Evolutionary conservation across 805 yeast genomes (phyloP).

Genomic region (Starmerella etchellsii): DNA sequence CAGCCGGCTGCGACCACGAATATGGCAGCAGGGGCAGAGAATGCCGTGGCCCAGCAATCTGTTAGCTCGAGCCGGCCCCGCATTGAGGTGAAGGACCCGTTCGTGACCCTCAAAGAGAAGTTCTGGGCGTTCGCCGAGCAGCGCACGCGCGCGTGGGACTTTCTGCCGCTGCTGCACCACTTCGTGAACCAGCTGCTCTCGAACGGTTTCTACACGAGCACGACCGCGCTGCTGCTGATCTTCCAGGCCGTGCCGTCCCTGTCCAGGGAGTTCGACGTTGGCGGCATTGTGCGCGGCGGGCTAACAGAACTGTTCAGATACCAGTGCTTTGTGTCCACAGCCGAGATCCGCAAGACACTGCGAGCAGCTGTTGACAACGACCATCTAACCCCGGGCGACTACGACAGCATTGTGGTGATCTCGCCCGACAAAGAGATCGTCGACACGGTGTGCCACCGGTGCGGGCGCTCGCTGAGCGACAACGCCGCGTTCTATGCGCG

Average conservation of each 20-base stretch:
- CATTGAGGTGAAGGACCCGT: slow-evolving; percentile 2
- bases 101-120: slow-evolving; percentile 6
- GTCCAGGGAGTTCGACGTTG: slow-evolving; percentile 4
- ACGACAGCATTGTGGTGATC: background rate
- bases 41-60: no score
- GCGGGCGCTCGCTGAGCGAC: slow-evolving; percentile 26
- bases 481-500: slow-evolving; percentile 21
- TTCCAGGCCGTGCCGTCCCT: slow-evolving; percentile 14
- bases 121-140: slow-evolving; percentile 5
- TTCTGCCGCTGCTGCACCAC: slow-evolving; percentile 14
- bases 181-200: slow-evolving; percentile 6
- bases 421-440: slow-evolving; percentile 23
- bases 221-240: slow-evolving; percentile 15
- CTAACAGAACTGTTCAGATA: slow-evolving; percentile 11
- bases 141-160: slow-evolving; percentile 16
- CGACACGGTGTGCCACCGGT: slow-evolving; percentile 35
- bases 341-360: slow-evolving; percentile 22
- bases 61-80: no score
- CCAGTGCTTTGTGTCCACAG: slow-evolving; percentile 39
- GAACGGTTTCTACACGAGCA: slow-evolving; percentile 12
- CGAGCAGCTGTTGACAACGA: slow-evolving; percentile 1
- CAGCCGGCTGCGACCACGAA: no score
- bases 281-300: slow-evolving; percentile 16
- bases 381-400: background rate
- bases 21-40: no score